Conservation (phyloP, 805 yeast genomes). For the Kodamaea kaohsiungensis region DNA sequence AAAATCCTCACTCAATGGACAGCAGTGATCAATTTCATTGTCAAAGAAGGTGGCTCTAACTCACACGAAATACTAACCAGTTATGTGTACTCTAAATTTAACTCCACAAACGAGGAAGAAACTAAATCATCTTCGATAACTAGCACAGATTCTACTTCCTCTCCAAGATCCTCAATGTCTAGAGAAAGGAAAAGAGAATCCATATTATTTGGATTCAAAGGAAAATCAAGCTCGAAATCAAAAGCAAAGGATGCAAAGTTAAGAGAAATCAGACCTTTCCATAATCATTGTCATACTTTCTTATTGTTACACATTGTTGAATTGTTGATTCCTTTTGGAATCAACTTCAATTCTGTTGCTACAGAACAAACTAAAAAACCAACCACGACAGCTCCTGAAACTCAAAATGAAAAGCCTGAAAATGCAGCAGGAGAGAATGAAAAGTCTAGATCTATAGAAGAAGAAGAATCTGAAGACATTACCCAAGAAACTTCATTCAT, state of each 20-base stretch:
- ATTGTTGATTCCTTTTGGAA: constrained; percentile 36
- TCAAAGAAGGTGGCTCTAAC: constrained; percentile 38
- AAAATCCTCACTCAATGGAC: constrained; percentile 31
- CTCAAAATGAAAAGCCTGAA: neutral
- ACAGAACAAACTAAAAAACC: neutral
- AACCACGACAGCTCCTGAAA: neutral
- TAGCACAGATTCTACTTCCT: neutral
- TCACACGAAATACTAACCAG: constrained; percentile 38
- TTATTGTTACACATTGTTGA: constrained; percentile 33
- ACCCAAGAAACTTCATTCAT: constrained; percentile 25
- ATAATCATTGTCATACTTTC: constrained; percentile 36
- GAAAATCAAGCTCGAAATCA: constrained; percentile 18
- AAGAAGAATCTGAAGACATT: constrained; percentile 18
- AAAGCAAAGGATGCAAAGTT: constrained; percentile 18
- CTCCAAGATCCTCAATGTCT: constrained; percentile 1
- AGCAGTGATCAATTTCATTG: constrained; percentile 28
- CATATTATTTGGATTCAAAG: constrained; percentile 27
- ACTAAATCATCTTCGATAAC: neutral
- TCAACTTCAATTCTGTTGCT: constrained; percentile 29
- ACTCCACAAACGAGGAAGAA: constrained; percentile 13
- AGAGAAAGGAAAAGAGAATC: constrained; percentile 23
- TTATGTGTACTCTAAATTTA: constrained; percentile 32
- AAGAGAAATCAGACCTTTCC: constrained; percentile 27
- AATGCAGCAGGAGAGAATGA: constrained; percentile 18
- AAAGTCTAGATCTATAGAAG: constrained; percentile 16